Conservation (phyloP, 495 filamentous ascomycete genomes). For the Haplographium delicatum region DNA sequence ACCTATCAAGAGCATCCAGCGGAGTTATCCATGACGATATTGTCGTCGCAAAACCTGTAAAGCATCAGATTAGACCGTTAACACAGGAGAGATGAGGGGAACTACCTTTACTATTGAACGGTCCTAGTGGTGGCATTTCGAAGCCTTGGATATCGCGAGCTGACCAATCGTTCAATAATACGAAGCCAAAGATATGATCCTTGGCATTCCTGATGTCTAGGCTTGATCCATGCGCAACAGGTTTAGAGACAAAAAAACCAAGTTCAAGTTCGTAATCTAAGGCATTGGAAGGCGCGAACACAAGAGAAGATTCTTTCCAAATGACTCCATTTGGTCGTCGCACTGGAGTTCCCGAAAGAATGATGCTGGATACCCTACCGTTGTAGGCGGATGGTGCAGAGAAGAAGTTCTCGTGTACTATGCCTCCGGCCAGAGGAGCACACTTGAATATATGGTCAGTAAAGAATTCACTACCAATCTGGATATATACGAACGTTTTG, state of each 20-base stretch:
- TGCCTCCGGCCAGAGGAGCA: slow-evolving; percentile 35
- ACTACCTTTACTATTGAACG: slow-evolving; percentile 72
- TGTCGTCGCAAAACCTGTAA: too few relatives aligned
- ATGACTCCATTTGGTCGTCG: slow-evolving; percentile 65
- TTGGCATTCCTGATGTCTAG: slow-evolving; percentile 49
- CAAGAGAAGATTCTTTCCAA: slow-evolving; percentile 46
- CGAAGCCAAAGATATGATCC: slow-evolving; percentile 65
- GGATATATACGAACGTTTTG: slow-evolving; percentile 47
- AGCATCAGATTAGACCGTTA: too few relatives aligned
- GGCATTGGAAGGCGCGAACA: slow-evolving; percentile 45
- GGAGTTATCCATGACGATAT: slow-evolving; percentile 72
- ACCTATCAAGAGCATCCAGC: slow-evolving; percentile 51
- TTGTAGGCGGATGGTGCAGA: neutral
- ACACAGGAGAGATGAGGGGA: too few relatives aligned
- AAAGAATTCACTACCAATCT: neutral
- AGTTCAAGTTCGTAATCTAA: slow-evolving; percentile 73
- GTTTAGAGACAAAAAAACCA: slow-evolving; percentile 26
- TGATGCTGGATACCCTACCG: neutral
- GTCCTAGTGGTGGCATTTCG: slow-evolving; percentile 64
- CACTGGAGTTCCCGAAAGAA: slow-evolving; percentile 53
- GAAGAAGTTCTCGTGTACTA: slow-evolving; percentile 15
- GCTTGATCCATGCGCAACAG: slow-evolving; percentile 55
- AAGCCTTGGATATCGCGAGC: slow-evolving; percentile 70
- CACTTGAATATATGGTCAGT: too few relatives aligned
- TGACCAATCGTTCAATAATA: slow-evolving; percentile 74